Conservation (phyloP, 2,329 filamentous ascomycete genomes). For the Zasmidium citrigriseum region DNA sequence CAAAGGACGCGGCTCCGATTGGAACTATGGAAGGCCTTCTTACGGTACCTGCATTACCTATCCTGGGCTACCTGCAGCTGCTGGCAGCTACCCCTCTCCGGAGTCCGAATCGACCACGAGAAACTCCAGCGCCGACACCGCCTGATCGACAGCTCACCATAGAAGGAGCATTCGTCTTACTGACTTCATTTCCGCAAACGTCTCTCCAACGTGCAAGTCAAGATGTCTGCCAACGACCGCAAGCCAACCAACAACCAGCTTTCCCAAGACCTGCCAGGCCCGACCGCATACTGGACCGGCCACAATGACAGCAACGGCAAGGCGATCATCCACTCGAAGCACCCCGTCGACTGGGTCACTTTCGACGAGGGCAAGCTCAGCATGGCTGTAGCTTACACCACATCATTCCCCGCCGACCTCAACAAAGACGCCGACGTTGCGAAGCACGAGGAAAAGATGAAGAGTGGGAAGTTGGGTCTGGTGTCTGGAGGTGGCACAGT, state of each 20-base stretch:
- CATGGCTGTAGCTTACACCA: conserved; percentile 55
- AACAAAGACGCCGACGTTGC: conserved; percentile 49
- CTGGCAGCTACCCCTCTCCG: conserved; percentile 17
- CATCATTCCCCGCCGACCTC: conserved; percentile 52
- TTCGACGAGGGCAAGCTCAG: conserved; percentile 47
- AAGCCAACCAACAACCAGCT: conserved; percentile 33
- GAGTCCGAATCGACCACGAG: conserved; percentile 1
- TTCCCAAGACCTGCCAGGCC: conserved; percentile 31
- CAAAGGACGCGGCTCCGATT: no score
- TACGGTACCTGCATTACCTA: conserved; percentile 8
- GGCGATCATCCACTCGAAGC: conserved; percentile 35
- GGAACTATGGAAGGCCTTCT: no score
- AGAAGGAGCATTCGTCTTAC: no score
- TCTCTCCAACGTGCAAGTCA: background rate
- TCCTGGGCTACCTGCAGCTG: no score
- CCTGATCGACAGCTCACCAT: background rate
- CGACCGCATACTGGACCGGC: conserved; percentile 37
- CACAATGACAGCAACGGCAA: conserved; percentile 34
- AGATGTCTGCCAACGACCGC: conserved; percentile 17
- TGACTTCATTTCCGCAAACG: background rate
- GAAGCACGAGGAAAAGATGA: conserved; percentile 47
- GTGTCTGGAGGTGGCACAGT: conserved; percentile 53
- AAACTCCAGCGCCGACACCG: background rate
- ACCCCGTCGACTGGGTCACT: conserved; percentile 35
- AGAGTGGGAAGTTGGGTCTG: conserved; percentile 49